Evolutionary conservation across 768 basidiomycete genomes (phyloP), one percentile per base, ranked within the genome.

Genomic region (Neoboletus brunneissimus): DNA sequence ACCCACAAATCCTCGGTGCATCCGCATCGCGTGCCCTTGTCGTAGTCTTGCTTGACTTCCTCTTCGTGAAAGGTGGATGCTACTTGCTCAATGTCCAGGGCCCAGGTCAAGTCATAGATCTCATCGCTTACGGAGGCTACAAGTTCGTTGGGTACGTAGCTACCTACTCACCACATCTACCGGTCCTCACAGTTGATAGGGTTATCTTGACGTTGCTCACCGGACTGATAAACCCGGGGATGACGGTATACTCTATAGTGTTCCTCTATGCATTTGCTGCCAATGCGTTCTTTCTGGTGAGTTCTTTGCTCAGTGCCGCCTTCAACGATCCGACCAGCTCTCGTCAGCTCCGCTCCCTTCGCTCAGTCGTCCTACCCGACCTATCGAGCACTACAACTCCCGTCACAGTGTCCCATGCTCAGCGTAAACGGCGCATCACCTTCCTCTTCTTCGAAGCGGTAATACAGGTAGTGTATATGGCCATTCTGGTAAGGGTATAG

Each of bases 71-170:
- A 67, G 79, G 91, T 1, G 95, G 95, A 0, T 97, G 93, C 67
- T 99, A 98, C 73, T 76, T 98, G 48, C 82, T 98, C 48, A 94
- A 92, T 57, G 92, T 98, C 2, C 82, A 87, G 57, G 87, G 86
- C 4, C 73, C 79, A 9, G 79, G 76, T 25, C 88, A 90, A 45
- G 81, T 91, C 23, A 79, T 89, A 5, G 94, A 97, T 67, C 73
- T 98, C 47, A 74, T 97, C 31, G 91, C 95, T 0, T 98, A 98
- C 68, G 90, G 88, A 5, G 96, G 97, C 0, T 98, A 98, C 76
- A 98, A 99, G 68, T 98, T 99, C 64, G 91, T 98, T 29, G 96
- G 93, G 93, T 94, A 60, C 29, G 86, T 48, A 4, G 4, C 32
- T 7, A 12, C 6, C 7, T 16, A 50, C 16, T 13, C 38, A 18